Evolutionary conservation across 2,329 filamentous ascomycete genomes (phyloP), one percentile per base, ranked within the genome.

Genomic region (Fusarium chuoi): DNA sequence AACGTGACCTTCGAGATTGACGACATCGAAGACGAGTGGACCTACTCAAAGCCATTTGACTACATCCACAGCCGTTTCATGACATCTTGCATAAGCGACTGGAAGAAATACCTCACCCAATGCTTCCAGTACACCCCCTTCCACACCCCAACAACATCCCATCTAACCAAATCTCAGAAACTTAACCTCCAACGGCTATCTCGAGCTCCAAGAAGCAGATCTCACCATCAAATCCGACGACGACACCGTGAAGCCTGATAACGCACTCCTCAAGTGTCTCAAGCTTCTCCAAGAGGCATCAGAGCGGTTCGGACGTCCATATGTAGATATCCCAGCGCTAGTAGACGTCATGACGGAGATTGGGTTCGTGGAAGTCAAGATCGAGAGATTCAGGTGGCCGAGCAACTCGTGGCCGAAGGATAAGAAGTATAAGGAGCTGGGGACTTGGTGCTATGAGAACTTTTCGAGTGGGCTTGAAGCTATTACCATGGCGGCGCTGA

Each of bases 11-110:
- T 55, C 6, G 51, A 55, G 51, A 55, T 55, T 0, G 51, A 55
- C 24, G 51, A 55, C 41, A 39, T 55, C 4, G 51, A 55, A 41
- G 51, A 55, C 18, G 35, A 55, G 35, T 55, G 51, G 51, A 55
- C 51, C 11, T 55, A 41, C 51, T 55, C 51, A 10, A 55, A 41
- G 24, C 35, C 15, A 30, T 55, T 55, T 41, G 51, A 55, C 20
- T 55, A 55, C 20, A 55, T 55, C 20, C 51, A 55, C 51, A 41
- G 51, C 51, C 51, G 51, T 11, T 55, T 55, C 24, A 41, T 55
- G 51, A 55, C 51, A 14, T 55, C 51, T 3, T 41, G 35, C 14
- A 55, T 55, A 22, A n/a, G 20, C 24, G 33, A 55, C 20, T 55
- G 51, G 51, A 39, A 39, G 14, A 55, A 55, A 55, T 55, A 55